A percentile compares a stretch with the other conserved stretches of the same genome.
Conservation (phyloP, 768 basidiomycete species). For the Boletus rex-veris region DNA sequence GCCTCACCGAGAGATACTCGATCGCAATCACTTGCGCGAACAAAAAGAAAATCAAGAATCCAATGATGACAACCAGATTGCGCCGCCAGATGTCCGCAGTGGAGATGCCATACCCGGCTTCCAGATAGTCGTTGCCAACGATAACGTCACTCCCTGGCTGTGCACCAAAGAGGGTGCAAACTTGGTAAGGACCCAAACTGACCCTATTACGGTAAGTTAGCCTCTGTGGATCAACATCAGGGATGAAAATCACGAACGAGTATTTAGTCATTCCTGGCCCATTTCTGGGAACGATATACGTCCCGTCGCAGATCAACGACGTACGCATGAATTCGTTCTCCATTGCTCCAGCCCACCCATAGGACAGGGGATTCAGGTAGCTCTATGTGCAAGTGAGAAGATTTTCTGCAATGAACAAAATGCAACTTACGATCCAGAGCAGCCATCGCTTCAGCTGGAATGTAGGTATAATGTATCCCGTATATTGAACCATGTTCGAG, state of each 20-base stretch:
- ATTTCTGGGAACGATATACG: slow-evolving; percentile 64
- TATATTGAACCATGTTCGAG: slow-evolving; percentile 71
- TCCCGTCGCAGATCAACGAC: slow-evolving; percentile 60
- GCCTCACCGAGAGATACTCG: slow-evolving; percentile 57
- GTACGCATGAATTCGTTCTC: slow-evolving; percentile 83
- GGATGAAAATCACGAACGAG: slow-evolving; percentile 43
- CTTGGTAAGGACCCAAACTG: slow-evolving; percentile 62
- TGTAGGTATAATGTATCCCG: slow-evolving; percentile 67
- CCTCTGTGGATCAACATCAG: not conserved
- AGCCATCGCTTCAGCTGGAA: slow-evolving; percentile 75
- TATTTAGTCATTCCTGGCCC: slow-evolving; percentile 53
- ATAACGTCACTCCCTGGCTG: slow-evolving; percentile 52
- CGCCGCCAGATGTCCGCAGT: slow-evolving; percentile 58
- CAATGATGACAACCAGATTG: slow-evolving; percentile 68
- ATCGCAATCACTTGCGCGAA: slow-evolving; percentile 63
- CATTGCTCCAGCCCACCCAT: slow-evolving; percentile 75
- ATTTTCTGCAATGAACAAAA: not conserved
- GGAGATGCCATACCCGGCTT: slow-evolving; percentile 48
- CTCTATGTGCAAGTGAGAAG: slow-evolving; percentile 37
- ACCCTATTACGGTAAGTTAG: slow-evolving; percentile 36
- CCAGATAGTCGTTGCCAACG: slow-evolving; percentile 59
- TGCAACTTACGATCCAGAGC: slow-evolving; percentile 70
- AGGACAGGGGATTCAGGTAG: slow-evolving; percentile 77
- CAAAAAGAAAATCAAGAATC: slow-evolving; percentile 68
- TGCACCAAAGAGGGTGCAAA: slow-evolving; percentile 74